Percentiles rank a stretch among this genome's conserved stretches.
These are phyloP conservation scores for Gastrolobium bilobum DNA, from an alignment of 306 rosid genomes.

Conservation along the genomic window DNA sequence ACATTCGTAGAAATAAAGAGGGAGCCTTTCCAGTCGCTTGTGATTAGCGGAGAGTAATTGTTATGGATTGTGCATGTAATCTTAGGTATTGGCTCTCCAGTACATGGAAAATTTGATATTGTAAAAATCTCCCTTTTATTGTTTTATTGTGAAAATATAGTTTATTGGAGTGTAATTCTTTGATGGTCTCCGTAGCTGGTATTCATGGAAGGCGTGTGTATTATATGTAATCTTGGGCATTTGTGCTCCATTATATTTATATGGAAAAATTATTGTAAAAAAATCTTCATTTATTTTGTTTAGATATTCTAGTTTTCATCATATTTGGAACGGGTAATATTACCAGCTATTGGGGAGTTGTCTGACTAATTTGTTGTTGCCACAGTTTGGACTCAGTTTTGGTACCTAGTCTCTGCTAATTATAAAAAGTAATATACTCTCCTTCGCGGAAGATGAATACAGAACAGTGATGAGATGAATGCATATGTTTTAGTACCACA, in stretches of 20 bases:
- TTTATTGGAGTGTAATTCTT: slow-evolving; percentile 65
- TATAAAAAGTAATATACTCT: too few species aligned
- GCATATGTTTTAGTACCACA: not conserved
- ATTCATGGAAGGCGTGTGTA: slow-evolving; percentile 53
- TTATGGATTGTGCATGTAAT: slow-evolving; percentile 41
- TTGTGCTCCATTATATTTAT: not conserved
- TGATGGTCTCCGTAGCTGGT: slow-evolving; percentile 40
- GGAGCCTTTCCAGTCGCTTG: slow-evolving; percentile 80
- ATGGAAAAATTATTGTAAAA: slow-evolving; percentile 5
- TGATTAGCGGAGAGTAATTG: slow-evolving; percentile 74
- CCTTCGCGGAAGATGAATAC: not conserved
- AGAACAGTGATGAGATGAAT: not conserved
- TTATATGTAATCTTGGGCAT: slow-evolving; percentile 28
- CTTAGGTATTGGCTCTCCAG: slow-evolving; percentile 15
- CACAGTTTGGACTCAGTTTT: not conserved
- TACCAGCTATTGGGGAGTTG: not conserved
- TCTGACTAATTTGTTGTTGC: not conserved
- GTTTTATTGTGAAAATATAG: slow-evolving; percentile 34
- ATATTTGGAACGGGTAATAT: slow-evolving; percentile 2
- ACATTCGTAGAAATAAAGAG: slow-evolving; percentile 90
- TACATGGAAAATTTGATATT: slow-evolving; percentile 30
- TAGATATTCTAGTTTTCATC: slow-evolving; percentile 14
- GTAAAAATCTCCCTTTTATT: slow-evolving; percentile 22
- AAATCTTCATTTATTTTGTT: not conserved
- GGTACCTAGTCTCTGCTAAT: not conserved